Conservation (phyloP, 176 grass and related monocot species). For the Elaeis guineensis region DNA sequence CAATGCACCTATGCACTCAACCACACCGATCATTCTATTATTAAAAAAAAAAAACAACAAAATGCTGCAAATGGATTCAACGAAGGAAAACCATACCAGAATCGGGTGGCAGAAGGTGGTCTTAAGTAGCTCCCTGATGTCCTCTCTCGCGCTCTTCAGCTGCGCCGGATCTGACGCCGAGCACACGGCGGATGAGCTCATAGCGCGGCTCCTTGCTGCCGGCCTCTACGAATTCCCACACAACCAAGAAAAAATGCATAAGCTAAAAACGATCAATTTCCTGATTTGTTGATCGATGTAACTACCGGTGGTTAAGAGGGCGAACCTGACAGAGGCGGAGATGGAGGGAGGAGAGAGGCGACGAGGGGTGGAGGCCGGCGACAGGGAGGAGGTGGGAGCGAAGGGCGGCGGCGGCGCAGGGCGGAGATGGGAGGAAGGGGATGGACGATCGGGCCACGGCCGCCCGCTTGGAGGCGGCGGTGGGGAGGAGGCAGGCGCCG, state of each 20-base stretch:
- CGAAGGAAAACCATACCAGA: slow-evolving; percentile 39
- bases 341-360: slow-evolving; percentile 7
- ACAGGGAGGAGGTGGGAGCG: neutral
- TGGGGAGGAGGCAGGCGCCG: slow-evolving; percentile 27
- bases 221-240: slow-evolving; percentile 12
- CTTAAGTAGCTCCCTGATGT: slow-evolving; percentile 72
- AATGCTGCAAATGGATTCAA: neutral
- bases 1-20: too few relatives aligned
- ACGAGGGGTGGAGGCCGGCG: slow-evolving; percentile 16
- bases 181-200: slow-evolving; percentile 18
- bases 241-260: neutral
- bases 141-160: slow-evolving; percentile 74
- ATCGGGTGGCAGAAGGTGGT: slow-evolving; percentile 73
- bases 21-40: neutral
- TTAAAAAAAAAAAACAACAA: neutral
- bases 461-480: neutral
- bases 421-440: slow-evolving; percentile 12
- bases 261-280: neutral
- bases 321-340: slow-evolving; percentile 33
- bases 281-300: too few relatives aligned
- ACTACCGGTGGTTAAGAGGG: neutral
- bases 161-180: slow-evolving; percentile 48
- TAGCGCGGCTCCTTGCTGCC: slow-evolving; percentile 13
- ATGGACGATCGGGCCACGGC: slow-evolving; percentile 34
- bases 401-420: slow-evolving; percentile 9